These are phyloP conservation scores for Marasmius sp. DNA, from an alignment of 1,284 basidiomycete genomes.

Conservation along the genomic window DNA sequence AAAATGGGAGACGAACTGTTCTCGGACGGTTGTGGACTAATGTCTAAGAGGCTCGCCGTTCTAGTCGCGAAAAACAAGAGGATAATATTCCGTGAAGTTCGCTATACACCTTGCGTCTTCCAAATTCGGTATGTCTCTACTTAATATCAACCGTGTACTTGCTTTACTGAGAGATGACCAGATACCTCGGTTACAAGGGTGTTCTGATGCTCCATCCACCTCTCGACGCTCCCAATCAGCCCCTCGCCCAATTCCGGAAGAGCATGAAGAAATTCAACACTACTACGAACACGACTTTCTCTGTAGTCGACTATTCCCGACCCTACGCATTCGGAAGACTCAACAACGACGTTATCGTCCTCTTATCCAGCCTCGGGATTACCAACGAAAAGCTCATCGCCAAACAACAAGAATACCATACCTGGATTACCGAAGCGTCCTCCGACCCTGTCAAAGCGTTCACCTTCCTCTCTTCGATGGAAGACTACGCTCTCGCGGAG, in stretches of 20 bases:
- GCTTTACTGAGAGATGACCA: slow-evolving; percentile 18
- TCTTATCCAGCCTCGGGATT: slow-evolving; percentile 61
- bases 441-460: slow-evolving; percentile 46
- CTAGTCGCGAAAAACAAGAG: slow-evolving; percentile 51
- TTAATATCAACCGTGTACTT: not conserved
- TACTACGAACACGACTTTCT: slow-evolving; percentile 55
- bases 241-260: slow-evolving; percentile 55
- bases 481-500: slow-evolving; percentile 48
- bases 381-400: slow-evolving; percentile 49
- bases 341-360: slow-evolving; percentile 67
- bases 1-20: slow-evolving; percentile 55
- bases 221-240: slow-evolving; percentile 42
- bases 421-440: slow-evolving; percentile 52
- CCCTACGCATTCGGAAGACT: slow-evolving; percentile 63
- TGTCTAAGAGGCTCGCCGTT: slow-evolving; percentile 49
- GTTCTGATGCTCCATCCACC: slow-evolving; percentile 64
- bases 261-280: slow-evolving; percentile 69
- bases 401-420: slow-evolving; percentile 59
- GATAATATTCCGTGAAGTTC: slow-evolving; percentile 49
- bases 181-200: slow-evolving; percentile 64
- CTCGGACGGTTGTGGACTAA: slow-evolving; percentile 68
- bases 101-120: slow-evolving; percentile 60
- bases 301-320: slow-evolving; percentile 59
- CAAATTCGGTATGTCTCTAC: slow-evolving; percentile 51
- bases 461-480: slow-evolving; percentile 53